Percentiles rank a stretch among this genome's conserved stretches.
Evolutionary conservation across 352 stramenopile species (phyloP).

Genomic region (Phytophthora capsici): DNA sequence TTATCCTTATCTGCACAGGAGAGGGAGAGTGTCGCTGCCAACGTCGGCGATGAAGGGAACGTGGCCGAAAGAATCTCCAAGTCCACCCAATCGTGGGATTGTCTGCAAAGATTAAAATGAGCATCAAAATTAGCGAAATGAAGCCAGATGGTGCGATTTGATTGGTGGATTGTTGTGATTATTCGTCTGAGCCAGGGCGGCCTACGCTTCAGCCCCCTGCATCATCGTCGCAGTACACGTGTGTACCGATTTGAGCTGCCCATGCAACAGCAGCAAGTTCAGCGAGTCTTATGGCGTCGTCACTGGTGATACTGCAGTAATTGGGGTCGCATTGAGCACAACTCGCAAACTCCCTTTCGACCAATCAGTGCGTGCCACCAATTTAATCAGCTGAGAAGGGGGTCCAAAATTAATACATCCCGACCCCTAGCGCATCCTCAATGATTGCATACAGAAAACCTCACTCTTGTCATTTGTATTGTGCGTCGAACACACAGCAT

Average conservation of each 20-base stretch:
- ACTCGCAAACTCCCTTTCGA: too few species aligned
- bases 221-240: too few species aligned
- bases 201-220: too few species aligned
- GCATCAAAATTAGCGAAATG: constrained; percentile 13
- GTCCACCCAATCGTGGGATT: neutral
- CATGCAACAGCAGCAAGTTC: too few species aligned
- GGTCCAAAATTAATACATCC: constrained; percentile 21
- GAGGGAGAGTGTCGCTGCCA: neutral
- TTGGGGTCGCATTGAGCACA: too few species aligned
- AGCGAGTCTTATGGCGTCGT: too few species aligned
- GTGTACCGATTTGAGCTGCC: too few species aligned
- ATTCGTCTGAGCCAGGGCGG: constrained; percentile 32
- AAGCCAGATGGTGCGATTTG: constrained; percentile 16
- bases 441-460: neutral
- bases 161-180: constrained; percentile 19
- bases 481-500: constrained; percentile 5
- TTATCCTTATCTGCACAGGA: neutral
- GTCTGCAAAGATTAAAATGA: constrained; percentile 26
- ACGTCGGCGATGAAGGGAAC: neutral
- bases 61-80: too few species aligned
- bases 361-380: too few species aligned
- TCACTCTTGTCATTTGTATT: constrained; percentile 10
- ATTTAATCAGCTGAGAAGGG: too few species aligned
- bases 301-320: too few species aligned
- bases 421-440: constrained; percentile 1